Evolutionary conservation across 768 basidiomycete genomes (phyloP).

Genomic region (Termitomyces sp.): DNA sequence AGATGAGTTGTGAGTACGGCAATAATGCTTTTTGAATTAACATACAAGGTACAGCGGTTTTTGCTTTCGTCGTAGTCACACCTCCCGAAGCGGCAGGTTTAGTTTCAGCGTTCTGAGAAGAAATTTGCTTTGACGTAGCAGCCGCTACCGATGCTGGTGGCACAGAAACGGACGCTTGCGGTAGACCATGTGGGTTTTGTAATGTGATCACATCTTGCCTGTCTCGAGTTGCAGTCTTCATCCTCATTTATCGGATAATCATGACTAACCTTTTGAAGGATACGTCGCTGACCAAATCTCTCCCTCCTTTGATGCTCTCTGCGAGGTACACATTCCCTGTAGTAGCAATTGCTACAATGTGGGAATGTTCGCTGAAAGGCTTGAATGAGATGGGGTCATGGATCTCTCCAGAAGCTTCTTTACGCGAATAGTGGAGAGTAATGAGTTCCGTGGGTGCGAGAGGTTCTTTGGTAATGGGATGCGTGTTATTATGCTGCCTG

Average conservation of each 20-base stretch:
- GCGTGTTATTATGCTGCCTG: constrained; percentile 77
- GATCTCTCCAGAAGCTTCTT: constrained; percentile 76
- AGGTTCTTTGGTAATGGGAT: constrained; percentile 72
- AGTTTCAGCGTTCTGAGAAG: constrained; percentile 26
- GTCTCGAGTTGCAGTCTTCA: constrained; percentile 8
- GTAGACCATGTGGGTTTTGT: constrained; percentile 83
- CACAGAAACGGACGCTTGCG: constrained; percentile 43
- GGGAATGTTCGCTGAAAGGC: constrained; percentile 93
- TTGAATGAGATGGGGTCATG: constrained; percentile 99
- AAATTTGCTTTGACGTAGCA: constrained; percentile 16
- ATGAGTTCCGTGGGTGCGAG: constrained; percentile 72
- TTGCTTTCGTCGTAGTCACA: constrained; percentile 39
- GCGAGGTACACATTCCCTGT: constrained; percentile 93
- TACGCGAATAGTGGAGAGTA: constrained; percentile 76
- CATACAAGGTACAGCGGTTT: constrained; percentile 65
- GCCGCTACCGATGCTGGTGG: constrained; percentile 24
- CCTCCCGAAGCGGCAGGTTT: constrained; percentile 28
- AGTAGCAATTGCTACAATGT: constrained; percentile 84
- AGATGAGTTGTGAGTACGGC: background rate
- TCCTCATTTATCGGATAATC: background rate
- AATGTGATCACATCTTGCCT: constrained; percentile 91
- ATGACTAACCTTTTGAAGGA: constrained; percentile 71
- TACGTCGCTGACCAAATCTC: constrained; percentile 81
- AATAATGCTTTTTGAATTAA: background rate
- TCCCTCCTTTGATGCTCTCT: constrained; percentile 83